These are phyloP conservation scores for Diaporthe citriasiana DNA, from an alignment of 2,329 filamentous ascomycete genomes.

Conservation along the genomic window DNA sequence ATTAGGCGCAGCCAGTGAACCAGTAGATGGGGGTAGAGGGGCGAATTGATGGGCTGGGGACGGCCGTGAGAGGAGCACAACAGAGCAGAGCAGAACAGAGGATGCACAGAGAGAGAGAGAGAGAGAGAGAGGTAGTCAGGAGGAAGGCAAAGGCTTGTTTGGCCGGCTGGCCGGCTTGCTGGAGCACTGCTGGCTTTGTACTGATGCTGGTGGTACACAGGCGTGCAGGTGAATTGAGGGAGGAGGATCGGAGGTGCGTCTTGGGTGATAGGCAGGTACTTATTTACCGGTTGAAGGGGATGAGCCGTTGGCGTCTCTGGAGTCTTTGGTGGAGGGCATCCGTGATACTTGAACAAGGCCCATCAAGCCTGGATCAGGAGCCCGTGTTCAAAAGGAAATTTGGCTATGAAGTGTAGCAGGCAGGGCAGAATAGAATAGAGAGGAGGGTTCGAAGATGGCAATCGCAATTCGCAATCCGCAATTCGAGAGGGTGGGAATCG, in stretches of 20 bases:
- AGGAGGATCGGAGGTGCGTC: slow-evolving; percentile 25
- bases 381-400: background rate
- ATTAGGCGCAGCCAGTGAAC: slow-evolving; percentile 28
- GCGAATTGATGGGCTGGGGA: background rate
- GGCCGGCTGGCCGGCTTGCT: background rate
- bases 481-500: slow-evolving; percentile 19
- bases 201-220: slow-evolving; percentile 3
- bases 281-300: slow-evolving; percentile 43
- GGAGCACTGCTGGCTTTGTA: background rate
- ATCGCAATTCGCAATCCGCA: slow-evolving; percentile 19
- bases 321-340: slow-evolving; percentile 41
- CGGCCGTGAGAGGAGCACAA: slow-evolving; percentile 1
- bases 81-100: background rate
- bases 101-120: background rate
- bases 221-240: slow-evolving; percentile 21
- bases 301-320: slow-evolving; percentile 41
- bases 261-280: slow-evolving; percentile 26
- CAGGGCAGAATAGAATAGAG: background rate
- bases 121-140: slow-evolving; percentile 1
- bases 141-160: background rate
- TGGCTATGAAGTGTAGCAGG: slow-evolving; percentile 6
- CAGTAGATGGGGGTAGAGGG: slow-evolving; percentile 14
- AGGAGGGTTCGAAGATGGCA: slow-evolving; percentile 25
- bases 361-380: background rate
- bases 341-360: slow-evolving; percentile 35